Conservation (phyloP, 2,329 filamentous ascomycete species). For the Sclerotinia nivalis region DNA sequence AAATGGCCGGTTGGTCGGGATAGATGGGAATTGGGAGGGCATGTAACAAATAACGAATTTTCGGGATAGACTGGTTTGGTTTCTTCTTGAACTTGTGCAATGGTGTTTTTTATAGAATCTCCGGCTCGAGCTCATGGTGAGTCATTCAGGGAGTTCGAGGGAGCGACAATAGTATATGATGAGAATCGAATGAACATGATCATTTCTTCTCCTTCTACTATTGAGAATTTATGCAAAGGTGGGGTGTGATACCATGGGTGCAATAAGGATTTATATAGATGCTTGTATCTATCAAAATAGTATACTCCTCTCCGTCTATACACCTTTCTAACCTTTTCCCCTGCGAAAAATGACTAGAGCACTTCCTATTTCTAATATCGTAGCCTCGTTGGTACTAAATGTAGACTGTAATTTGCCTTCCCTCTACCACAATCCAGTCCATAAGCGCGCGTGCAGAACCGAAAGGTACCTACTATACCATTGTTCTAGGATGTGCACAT, state of each 20-base stretch:
- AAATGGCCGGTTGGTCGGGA: conserved; percentile 15
- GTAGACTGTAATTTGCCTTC: neutral
- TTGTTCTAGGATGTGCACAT: no score
- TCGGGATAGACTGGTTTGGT: conserved; percentile 20
- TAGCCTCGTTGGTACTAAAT: neutral
- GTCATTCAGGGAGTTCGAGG: conserved; percentile 16
- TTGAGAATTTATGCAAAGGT: neutral
- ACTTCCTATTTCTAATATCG: neutral
- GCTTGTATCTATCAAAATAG: neutral
- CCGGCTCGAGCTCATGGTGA: conserved; percentile 16
- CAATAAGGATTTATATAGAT: neutral
- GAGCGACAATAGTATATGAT: neutral
- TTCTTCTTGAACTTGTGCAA: conserved; percentile 1
- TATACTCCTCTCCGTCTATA: neutral
- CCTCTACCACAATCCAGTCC: neutral
- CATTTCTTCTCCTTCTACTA: neutral
- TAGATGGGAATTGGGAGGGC: conserved; percentile 21
- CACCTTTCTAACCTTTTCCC: neutral
- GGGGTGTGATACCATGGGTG: neutral
- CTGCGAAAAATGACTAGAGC: neutral
- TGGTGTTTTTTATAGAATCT: conserved; percentile 30
- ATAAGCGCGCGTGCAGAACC: neutral
- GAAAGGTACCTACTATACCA: neutral
- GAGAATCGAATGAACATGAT: conserved; percentile 3
- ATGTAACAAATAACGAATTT: conserved; percentile 22